Conservation (phyloP, 1,284 basidiomycete genomes). For the Takashimella tepidaria region DNA sequence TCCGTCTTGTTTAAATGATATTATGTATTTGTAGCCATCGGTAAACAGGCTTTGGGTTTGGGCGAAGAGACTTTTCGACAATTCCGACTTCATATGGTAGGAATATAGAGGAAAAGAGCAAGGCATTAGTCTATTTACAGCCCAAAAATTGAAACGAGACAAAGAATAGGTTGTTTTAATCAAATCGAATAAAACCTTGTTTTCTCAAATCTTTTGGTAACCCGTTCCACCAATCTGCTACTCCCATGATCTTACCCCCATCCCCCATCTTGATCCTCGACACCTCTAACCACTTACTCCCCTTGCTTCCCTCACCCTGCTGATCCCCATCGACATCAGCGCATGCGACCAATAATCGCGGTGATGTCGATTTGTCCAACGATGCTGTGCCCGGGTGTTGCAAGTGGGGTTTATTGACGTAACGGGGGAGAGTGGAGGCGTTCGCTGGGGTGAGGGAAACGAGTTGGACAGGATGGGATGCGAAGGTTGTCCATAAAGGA, state of each 20-base stretch:
- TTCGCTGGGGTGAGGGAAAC: background rate
- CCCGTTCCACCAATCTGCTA: constrained; percentile 61
- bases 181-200: constrained; percentile 12
- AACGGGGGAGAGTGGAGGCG: background rate
- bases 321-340: constrained; percentile 52
- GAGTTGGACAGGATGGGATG: constrained; percentile 15
- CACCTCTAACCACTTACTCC: constrained; percentile 55
- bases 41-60: too few species aligned
- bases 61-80: too few species aligned
- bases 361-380: constrained; percentile 8
- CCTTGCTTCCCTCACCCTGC: too few species aligned
- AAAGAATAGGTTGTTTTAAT: too few species aligned
- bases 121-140: too few species aligned
- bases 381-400: constrained; percentile 22
- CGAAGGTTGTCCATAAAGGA: constrained; percentile 37
- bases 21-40: too few species aligned
- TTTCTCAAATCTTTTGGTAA: constrained; percentile 28
- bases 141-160: too few species aligned
- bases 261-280: constrained; percentile 58
- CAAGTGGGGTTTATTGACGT: background rate
- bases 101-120: too few species aligned
- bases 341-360: constrained; percentile 13
- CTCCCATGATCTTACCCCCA: constrained; percentile 50
- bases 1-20: too few species aligned
- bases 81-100: too few species aligned